These are phyloP conservation scores for Yarrowia alimentaria DNA, from an alignment of 805 yeast genomes.

Conservation along the genomic window DNA sequence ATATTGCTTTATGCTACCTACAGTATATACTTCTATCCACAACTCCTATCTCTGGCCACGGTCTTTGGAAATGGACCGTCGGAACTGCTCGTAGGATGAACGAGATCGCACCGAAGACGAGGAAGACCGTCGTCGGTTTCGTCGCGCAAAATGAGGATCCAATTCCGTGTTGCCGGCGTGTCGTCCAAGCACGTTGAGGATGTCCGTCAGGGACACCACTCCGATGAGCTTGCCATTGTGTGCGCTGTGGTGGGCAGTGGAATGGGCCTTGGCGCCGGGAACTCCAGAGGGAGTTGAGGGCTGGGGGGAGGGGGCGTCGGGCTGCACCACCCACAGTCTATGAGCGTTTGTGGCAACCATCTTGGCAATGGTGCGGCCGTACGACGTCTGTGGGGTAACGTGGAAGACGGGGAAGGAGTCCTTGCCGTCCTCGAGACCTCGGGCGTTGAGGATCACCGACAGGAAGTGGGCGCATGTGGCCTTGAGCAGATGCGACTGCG, in stretches of 20 bases:
- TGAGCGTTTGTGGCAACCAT: slow-evolving; percentile 93
- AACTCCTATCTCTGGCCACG: slow-evolving; percentile 18
- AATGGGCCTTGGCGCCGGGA: slow-evolving; percentile 31
- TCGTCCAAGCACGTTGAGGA: slow-evolving; percentile 75
- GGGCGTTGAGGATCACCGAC: slow-evolving; percentile 75
- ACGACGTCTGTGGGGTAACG: slow-evolving; percentile 72
- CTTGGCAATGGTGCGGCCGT: slow-evolving; percentile 89
- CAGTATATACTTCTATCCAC: slow-evolving; percentile 17
- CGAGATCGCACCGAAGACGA: slow-evolving; percentile 31
- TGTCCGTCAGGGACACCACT: slow-evolving; percentile 88
- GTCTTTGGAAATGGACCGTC: slow-evolving; percentile 26
- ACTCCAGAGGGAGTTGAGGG: slow-evolving; percentile 33
- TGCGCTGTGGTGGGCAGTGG: slow-evolving; percentile 34
- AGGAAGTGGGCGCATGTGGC: slow-evolving; percentile 85
- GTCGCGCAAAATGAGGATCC: slow-evolving; percentile 85
- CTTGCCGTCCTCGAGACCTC: slow-evolving; percentile 92
- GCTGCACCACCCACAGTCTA: slow-evolving; percentile 51
- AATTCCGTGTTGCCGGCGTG: slow-evolving; percentile 61
- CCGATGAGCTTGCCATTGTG: slow-evolving; percentile 80
- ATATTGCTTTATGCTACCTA: too few relatives aligned
- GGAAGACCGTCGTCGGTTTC: slow-evolving; percentile 63
- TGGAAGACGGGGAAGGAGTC: slow-evolving; percentile 97
- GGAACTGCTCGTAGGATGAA: slow-evolving; percentile 27
- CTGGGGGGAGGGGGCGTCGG: slow-evolving; percentile 32
- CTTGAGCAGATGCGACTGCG: slow-evolving; percentile 78